Evolutionary conservation across 2,329 filamentous ascomycete species (phyloP).

Genomic region (Endoconidiophora polonica): DNA sequence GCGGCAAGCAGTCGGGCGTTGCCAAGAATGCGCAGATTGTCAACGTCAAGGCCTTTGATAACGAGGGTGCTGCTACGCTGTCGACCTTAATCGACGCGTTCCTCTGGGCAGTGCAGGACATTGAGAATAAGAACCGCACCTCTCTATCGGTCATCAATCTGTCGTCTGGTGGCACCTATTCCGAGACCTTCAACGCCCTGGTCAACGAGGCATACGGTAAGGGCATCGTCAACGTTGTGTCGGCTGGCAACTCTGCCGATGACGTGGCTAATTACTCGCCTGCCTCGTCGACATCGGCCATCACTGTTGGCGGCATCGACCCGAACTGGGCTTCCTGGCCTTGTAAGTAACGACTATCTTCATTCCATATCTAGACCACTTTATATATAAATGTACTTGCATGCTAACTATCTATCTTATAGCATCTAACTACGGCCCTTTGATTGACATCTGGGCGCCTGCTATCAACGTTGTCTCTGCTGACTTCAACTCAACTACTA

Average conservation of each 20-base stretch:
- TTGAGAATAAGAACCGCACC: conserved; percentile 17
- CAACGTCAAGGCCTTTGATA: conserved; percentile 30
- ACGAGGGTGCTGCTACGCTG: conserved; percentile 16
- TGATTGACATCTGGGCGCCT: conserved; percentile 30
- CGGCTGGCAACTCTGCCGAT: conserved; percentile 16
- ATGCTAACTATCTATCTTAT: not conserved
- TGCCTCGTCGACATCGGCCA: conserved; percentile 15
- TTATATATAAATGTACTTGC: not conserved
- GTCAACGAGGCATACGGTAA: conserved; percentile 15
- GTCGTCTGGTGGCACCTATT: conserved; percentile 21
- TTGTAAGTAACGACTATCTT: conserved; percentile 13
- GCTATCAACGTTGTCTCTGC: conserved; percentile 26
- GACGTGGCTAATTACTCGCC: conserved; percentile 14
- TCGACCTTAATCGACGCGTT: conserved; percentile 20
- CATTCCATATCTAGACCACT: not conserved
- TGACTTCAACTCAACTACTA: conserved; percentile 24
- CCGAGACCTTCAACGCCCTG: conserved; percentile 12
- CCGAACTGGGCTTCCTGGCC: conserved; percentile 19
- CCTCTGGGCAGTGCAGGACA: conserved; percentile 23
- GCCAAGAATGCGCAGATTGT: conserved; percentile 29
- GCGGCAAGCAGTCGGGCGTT: conserved; percentile 17
- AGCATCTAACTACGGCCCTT: conserved; percentile 29
- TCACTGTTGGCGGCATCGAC: conserved; percentile 20
- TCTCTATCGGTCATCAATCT: conserved; percentile 27
- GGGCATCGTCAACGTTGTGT: conserved; percentile 25